These are phyloP conservation scores for Emmonsia crescens DNA, from an alignment of 2,329 filamentous ascomycete species.

Conservation along the genomic window DNA sequence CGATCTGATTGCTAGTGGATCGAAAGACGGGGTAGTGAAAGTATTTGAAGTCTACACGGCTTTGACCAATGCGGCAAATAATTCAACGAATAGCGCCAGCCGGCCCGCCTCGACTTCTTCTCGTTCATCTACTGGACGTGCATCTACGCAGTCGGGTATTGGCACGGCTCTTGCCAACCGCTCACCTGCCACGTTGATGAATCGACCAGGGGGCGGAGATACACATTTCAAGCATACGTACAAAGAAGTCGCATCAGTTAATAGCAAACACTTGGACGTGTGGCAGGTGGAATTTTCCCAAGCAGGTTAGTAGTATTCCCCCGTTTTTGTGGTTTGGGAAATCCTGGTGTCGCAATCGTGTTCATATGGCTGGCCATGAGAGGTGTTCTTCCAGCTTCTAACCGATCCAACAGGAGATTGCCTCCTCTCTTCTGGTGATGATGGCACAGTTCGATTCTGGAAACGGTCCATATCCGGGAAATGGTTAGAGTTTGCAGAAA, in stretches of 20 bases:
- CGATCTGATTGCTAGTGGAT: constrained; percentile 82
- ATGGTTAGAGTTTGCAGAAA: constrained; percentile 36
- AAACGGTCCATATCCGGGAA: constrained; percentile 33
- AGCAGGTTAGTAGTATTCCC: constrained; percentile 23
- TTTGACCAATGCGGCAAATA: constrained; percentile 20
- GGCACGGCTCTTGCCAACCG: constrained; percentile 31
- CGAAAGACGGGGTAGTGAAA: constrained; percentile 79
- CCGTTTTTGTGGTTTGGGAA: background rate
- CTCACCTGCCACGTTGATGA: constrained; percentile 17
- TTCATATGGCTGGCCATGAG: background rate
- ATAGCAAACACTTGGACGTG: constrained; percentile 35
- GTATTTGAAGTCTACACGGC: constrained; percentile 59
- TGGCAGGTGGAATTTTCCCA: constrained; percentile 37
- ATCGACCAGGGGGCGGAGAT: constrained; percentile 25
- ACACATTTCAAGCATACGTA: constrained; percentile 32
- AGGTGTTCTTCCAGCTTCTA: background rate
- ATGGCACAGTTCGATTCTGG: constrained; percentile 34
- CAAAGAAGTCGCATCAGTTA: constrained; percentile 33
- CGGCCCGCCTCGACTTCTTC: constrained; percentile 18
- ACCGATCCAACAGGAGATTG: constrained; percentile 27
- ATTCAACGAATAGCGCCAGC: constrained; percentile 17
- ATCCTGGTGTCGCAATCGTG: background rate
- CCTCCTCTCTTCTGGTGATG: constrained; percentile 34
- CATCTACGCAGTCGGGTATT: constrained; percentile 31
- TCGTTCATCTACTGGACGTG: constrained; percentile 4